These are phyloP conservation scores for Teratosphaeria epicoccoides DNA, from an alignment of 2,329 filamentous ascomycete species.

Conservation along the genomic window DNA sequence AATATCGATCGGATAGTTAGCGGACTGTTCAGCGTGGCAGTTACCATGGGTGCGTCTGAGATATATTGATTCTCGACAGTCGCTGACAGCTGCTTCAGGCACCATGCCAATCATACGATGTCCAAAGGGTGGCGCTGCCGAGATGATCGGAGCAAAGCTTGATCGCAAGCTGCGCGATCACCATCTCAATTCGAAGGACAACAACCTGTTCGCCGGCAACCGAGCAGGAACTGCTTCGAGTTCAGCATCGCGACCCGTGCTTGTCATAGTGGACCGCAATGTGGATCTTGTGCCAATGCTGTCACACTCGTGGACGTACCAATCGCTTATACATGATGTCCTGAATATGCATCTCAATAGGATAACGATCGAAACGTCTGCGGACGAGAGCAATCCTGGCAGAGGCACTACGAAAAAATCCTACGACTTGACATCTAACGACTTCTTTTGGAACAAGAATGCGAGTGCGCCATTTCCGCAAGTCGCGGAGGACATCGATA, in stretches of 20 bases:
- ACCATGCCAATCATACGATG: slow-evolving; percentile 92
- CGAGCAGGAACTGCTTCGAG: slow-evolving; percentile 51
- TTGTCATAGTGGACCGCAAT: slow-evolving; percentile 90
- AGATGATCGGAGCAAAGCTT: slow-evolving; percentile 86
- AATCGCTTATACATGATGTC: slow-evolving; percentile 73
- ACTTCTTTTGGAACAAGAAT: slow-evolving; percentile 96
- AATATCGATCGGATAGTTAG: slow-evolving; percentile 87
- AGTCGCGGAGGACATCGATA: slow-evolving; percentile 91
- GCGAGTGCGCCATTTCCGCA: slow-evolving; percentile 84
- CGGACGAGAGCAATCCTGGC: slow-evolving; percentile 64
- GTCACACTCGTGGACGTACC: slow-evolving; percentile 90
- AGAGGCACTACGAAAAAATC: slow-evolving; percentile 74
- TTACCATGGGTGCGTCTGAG: slow-evolving; percentile 74
- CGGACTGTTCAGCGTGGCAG: slow-evolving; percentile 92
- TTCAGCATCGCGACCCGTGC: slow-evolving; percentile 64
- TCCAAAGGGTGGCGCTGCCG: slow-evolving; percentile 82
- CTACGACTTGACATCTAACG: slow-evolving; percentile 79
- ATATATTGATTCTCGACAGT: background rate
- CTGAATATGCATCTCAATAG: slow-evolving; percentile 77
- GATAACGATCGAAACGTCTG: slow-evolving; percentile 78
- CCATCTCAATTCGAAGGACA: slow-evolving; percentile 94
- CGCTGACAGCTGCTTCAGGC: slow-evolving; percentile 37
- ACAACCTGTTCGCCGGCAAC: slow-evolving; percentile 63
- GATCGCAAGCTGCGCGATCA: slow-evolving; percentile 94
- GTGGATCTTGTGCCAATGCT: slow-evolving; percentile 95